Conservation (phyloP, 2,329 filamentous ascomycete species). For the Claviceps paspali region DNA sequence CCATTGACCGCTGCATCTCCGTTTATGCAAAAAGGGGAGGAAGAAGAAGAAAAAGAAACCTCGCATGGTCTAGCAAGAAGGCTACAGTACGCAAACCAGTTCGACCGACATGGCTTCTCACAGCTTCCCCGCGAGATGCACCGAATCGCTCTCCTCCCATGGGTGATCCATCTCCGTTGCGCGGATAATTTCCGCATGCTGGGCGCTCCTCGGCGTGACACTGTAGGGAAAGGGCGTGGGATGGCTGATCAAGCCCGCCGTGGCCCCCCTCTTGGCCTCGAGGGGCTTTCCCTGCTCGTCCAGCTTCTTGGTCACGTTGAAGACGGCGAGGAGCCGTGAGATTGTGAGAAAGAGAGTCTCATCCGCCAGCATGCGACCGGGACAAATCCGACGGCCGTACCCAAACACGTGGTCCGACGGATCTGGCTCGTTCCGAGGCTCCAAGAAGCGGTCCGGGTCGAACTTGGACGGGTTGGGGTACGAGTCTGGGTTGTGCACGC, state of each 20-base stretch:
- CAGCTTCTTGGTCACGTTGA: constrained; percentile 18
- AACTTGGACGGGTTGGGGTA: constrained; percentile 32
- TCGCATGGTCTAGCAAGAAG: too few species aligned
- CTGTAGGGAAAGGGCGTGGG: neutral
- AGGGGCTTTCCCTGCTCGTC: constrained; percentile 21
- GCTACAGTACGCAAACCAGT: too few species aligned
- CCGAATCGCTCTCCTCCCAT: constrained; percentile 5
- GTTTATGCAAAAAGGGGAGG: too few species aligned
- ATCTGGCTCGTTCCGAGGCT: constrained; percentile 13
- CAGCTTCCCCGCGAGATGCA: neutral
- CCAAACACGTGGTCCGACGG: constrained; percentile 17
- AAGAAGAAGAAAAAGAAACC: neutral
- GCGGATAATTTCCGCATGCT: constrained; percentile 3
- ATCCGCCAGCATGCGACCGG: constrained; percentile 18
- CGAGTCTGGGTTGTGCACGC: constrained; percentile 50
- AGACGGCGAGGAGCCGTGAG: constrained; percentile 29
- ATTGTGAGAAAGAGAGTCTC: constrained; percentile 17
- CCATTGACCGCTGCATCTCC: too few species aligned
- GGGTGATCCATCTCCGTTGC: constrained; percentile 4
- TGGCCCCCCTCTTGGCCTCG: constrained; percentile 7
- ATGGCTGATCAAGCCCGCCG: constrained; percentile 2
- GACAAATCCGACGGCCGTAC: constrained; percentile 21
- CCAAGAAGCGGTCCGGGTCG: constrained; percentile 18
- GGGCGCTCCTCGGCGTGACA: constrained; percentile 1
- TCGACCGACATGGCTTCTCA: too few species aligned